A percentile compares a stretch with the other conserved stretches of the same genome.
Conservation (phyloP, 768 basidiomycete species). For the Chlorophyllum brunneum region DNA sequence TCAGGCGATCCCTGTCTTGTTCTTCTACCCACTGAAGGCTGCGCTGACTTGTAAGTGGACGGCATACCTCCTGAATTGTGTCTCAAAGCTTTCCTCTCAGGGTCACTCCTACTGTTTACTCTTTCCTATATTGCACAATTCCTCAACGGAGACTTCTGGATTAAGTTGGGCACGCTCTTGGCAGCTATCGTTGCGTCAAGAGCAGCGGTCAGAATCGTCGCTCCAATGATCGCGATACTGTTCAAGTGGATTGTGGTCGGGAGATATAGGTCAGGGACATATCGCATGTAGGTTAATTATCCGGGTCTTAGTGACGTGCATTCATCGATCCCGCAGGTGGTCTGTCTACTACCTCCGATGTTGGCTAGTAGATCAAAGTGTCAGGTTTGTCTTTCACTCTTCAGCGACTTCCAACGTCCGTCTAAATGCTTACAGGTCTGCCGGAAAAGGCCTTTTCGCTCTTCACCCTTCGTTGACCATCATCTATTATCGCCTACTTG, state of each 20-base stretch:
- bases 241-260: conserved; percentile 49
- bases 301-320: not conserved
- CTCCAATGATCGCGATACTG: conserved; percentile 34
- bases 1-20: conserved; percentile 36
- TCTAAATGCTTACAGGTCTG: conserved; percentile 19
- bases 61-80: not conserved
- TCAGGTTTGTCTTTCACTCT: conserved; percentile 21
- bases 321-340: conserved; percentile 24
- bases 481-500: conserved; percentile 42
- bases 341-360: conserved; percentile 39
- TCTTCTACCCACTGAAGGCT: conserved; percentile 43
- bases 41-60: conserved; percentile 34
- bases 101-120: conserved; percentile 36
- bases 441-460: conserved; percentile 40
- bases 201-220: conserved; percentile 29
- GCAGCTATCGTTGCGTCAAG: conserved; percentile 32
- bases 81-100: conserved; percentile 16
- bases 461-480: conserved; percentile 32
- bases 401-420: not conserved
- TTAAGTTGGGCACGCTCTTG: conserved; percentile 30
- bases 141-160: conserved; percentile 28
- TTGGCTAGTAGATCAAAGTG: conserved; percentile 39
- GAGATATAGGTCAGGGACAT: conserved; percentile 32
- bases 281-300: conserved; percentile 29
- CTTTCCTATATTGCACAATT: conserved; percentile 30